A percentile compares a stretch with the other conserved stretches of the same genome.
Evolutionary conservation across 2,329 filamentous ascomycete species (phyloP).

Genomic region (Neurospora crassa): DNA sequence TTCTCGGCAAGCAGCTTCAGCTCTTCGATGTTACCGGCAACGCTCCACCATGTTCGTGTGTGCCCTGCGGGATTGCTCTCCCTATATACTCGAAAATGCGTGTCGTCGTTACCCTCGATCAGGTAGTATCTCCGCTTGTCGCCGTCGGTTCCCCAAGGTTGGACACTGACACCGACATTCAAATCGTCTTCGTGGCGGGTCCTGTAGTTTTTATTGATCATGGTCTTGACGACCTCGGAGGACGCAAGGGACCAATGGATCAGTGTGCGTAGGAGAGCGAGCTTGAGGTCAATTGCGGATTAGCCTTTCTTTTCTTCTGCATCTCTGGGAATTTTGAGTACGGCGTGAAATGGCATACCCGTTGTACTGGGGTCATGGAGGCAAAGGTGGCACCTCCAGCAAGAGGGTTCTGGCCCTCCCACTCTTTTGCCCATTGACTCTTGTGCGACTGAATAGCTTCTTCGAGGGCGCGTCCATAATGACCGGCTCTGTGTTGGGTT

Average conservation of each 20-base stretch:
- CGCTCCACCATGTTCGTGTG: constrained; percentile 79
- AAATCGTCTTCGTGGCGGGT: constrained; percentile 70
- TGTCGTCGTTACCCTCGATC: constrained; percentile 89
- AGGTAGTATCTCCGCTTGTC: constrained; percentile 90
- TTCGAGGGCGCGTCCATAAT: constrained; percentile 87
- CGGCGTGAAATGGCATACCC: constrained; percentile 46
- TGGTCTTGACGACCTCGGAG: constrained; percentile 70
- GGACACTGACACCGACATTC: constrained; percentile 77
- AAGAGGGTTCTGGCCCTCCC: constrained; percentile 76
- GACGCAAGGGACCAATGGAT: constrained; percentile 83
- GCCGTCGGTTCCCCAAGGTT: constrained; percentile 71
- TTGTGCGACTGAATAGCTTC: constrained; percentile 82
- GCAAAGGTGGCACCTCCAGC: constrained; percentile 73
- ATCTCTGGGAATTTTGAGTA: background rate
- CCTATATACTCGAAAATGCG: constrained; percentile 84
- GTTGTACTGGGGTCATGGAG: constrained; percentile 69
- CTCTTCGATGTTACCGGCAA: constrained; percentile 86
- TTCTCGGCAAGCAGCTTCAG: constrained; percentile 66
- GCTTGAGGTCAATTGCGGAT: constrained; percentile 36
- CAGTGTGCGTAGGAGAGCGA: constrained; percentile 73
- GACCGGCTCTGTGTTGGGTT: constrained; percentile 57
- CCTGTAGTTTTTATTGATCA: constrained; percentile 85
- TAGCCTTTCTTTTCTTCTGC: constrained; percentile 1
- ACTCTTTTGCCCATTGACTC: constrained; percentile 77
- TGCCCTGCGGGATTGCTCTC: constrained; percentile 78